A percentile compares a stretch with the other conserved stretches of the same genome.
Conservation (phyloP, 2,329 filamentous ascomycete species). For the Exophiala xenobiotica region DNA sequence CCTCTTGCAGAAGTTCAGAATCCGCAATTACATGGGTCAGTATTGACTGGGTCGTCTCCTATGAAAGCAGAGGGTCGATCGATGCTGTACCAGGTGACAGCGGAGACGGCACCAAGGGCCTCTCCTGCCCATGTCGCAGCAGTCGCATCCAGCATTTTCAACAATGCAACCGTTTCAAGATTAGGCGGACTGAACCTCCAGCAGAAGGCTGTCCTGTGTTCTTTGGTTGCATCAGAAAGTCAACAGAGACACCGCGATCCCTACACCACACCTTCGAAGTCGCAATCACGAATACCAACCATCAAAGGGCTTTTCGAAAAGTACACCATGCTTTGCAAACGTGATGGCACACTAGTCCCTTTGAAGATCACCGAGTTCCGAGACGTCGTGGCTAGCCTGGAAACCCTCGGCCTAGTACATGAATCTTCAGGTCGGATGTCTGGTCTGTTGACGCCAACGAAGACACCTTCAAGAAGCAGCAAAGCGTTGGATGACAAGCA, state of each 20-base stretch:
- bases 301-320: slow-evolving; percentile 81
- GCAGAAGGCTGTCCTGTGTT: slow-evolving; percentile 91
- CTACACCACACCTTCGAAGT: slow-evolving; percentile 60
- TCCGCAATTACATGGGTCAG: not conserved
- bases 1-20: slow-evolving; percentile 82
- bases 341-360: slow-evolving; percentile 76
- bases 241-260: slow-evolving; percentile 42
- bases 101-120: slow-evolving; percentile 80
- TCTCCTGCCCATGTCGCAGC: slow-evolving; percentile 89
- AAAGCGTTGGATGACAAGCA: slow-evolving; percentile 69
- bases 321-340: slow-evolving; percentile 78
- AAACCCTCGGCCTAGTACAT: slow-evolving; percentile 79
- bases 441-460: slow-evolving; percentile 66
- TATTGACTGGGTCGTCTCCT: slow-evolving; percentile 49
- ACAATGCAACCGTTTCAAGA: slow-evolving; percentile 80
- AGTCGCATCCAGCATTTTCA: slow-evolving; percentile 84
- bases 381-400: slow-evolving; percentile 84
- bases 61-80: slow-evolving; percentile 38
- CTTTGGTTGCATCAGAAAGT: slow-evolving; percentile 82
- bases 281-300: slow-evolving; percentile 64
- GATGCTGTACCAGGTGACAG: slow-evolving; percentile 62
- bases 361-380: slow-evolving; percentile 90
- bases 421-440: slow-evolving; percentile 67
- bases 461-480: slow-evolving; percentile 57
- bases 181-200: slow-evolving; percentile 88